Conservation (phyloP, 441 rosid species). For the Lepidium campestre region DNA sequence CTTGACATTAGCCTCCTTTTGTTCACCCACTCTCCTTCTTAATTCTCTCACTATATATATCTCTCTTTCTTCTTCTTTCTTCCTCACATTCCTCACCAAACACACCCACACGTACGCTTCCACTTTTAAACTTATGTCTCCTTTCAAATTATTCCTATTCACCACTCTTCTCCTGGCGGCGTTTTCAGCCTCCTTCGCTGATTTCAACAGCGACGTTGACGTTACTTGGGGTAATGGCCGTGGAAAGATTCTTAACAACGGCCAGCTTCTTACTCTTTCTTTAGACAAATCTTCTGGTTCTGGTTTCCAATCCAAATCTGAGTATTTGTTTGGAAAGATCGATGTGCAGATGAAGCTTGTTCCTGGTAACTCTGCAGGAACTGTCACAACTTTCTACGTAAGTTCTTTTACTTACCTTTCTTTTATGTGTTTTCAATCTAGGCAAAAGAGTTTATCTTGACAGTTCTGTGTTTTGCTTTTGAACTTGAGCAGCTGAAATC, state of each 20-base stretch:
- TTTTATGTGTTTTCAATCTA: background rate
- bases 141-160: conserved; percentile 12
- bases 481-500: conserved; percentile 33
- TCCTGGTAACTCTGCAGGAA: conserved; percentile 59
- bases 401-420: conserved; percentile 14
- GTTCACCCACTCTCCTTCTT: conserved; percentile 28
- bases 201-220: conserved; percentile 36
- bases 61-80: conserved; percentile 6
- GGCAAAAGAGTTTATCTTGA: background rate
- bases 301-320: conserved; percentile 50
- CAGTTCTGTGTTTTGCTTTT: conserved; percentile 15
- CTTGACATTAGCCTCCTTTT: conserved; percentile 24
- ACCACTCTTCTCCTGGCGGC: conserved; percentile 16
- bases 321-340: conserved; percentile 47
- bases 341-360: conserved; percentile 64
- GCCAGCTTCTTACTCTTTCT: conserved; percentile 37
- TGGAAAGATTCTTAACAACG: conserved; percentile 37
- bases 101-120: conserved; percentile 8
- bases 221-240: conserved; percentile 45
- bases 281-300: conserved; percentile 56
- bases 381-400: conserved; percentile 60
- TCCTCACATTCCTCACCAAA: conserved; percentile 29
- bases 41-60: conserved; percentile 12
- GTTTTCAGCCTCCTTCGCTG: conserved; percentile 12
- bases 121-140: conserved; percentile 7